phyloP scores from a whole-genome alignment of 2,329 filamentous ascomycete species.

The Pezicula neosporulosa region DNA sequence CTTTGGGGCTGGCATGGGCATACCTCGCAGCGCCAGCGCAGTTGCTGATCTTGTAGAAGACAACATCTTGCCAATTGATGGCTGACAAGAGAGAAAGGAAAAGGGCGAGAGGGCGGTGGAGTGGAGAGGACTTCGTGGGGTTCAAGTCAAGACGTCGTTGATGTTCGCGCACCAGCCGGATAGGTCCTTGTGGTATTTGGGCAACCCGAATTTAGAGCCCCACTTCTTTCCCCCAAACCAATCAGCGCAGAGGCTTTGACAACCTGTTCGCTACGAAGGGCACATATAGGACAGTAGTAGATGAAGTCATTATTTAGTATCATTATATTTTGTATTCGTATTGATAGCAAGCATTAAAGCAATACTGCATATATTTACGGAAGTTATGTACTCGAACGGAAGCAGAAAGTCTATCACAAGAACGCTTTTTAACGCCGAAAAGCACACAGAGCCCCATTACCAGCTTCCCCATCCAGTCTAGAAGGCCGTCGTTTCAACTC shows the following conservation, averaged over 20 bases:
- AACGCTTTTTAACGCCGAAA: background rate
- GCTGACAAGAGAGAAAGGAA: slow-evolving; percentile 19
- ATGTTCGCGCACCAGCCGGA: too few relatives aligned
- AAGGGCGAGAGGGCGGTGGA: slow-evolving; percentile 10
- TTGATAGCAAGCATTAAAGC: too few relatives aligned
- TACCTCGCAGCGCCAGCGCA: slow-evolving; percentile 40
- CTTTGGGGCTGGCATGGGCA: slow-evolving; percentile 1
- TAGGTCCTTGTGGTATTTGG: too few relatives aligned
- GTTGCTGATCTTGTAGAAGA: slow-evolving; percentile 37
- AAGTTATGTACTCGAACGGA: background rate
- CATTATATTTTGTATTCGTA: too few relatives aligned
- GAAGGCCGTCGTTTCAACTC: too few relatives aligned
- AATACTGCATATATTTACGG: background rate
- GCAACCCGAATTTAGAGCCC: too few relatives aligned
- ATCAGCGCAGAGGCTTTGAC: too few relatives aligned
- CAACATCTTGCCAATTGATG: slow-evolving; percentile 31
- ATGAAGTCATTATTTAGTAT: too few relatives aligned
- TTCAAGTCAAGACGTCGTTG: slow-evolving; percentile 6
- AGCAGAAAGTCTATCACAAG: background rate
- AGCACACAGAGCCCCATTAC: background rate
- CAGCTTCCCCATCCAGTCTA: too few relatives aligned
- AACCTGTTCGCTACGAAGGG: too few relatives aligned
- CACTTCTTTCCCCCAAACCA: too few relatives aligned
- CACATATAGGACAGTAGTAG: too few relatives aligned
- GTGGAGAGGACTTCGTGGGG: slow-evolving; percentile 13